A percentile compares a stretch with the other conserved stretches of the same genome.
These are phyloP conservation scores for Escovopsis sp. DNA, from an alignment of 2,329 filamentous ascomycete species.

Conservation along the genomic window DNA sequence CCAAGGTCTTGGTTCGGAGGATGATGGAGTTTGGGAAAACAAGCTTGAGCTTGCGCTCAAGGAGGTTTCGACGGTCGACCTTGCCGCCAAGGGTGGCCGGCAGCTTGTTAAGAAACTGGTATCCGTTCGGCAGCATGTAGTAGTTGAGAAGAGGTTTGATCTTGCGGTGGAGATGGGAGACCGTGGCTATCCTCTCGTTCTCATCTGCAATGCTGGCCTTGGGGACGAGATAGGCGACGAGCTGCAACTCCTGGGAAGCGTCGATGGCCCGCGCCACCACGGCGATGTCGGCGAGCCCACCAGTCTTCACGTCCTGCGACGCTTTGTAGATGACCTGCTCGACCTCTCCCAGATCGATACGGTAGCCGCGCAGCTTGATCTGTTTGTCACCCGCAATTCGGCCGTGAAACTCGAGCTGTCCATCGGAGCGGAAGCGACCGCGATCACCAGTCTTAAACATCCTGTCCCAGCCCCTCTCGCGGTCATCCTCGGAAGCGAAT, in stretches of 20 bases:
- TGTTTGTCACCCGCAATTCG: conserved; percentile 25
- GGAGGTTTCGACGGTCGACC: conserved; percentile 10
- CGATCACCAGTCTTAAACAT: conserved; percentile 30
- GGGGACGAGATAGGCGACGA: conserved; percentile 12
- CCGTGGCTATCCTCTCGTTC: conserved; percentile 6
- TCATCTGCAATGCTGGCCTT: conserved; percentile 6
- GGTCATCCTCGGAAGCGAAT: conserved; percentile 12
- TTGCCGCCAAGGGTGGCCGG: conserved; percentile 12
- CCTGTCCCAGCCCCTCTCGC: conserved; percentile 14
- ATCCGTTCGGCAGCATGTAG: conserved; percentile 14
- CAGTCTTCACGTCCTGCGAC: conserved; percentile 6
- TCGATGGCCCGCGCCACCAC: conserved; percentile 10
- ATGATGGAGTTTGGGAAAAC: conserved; percentile 5
- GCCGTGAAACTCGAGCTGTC: conserved; percentile 23
- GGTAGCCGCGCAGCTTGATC: conserved; percentile 17
- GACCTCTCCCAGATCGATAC: conserved; percentile 25
- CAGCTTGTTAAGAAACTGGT: conserved; percentile 9
- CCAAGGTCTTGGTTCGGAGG: neutral
- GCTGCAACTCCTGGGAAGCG: conserved; percentile 9
- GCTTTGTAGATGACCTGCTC: conserved; percentile 14
- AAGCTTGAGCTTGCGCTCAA: conserved; percentile 8
- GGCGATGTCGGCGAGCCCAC: conserved; percentile 8
- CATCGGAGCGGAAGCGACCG: conserved; percentile 20
- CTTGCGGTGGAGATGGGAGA: conserved; percentile 9
- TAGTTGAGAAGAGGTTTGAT: conserved; percentile 11